These are phyloP conservation scores for Stephanodiscus triporus DNA, from an alignment of 108 stramenopile genomes.

Conservation along the genomic window DNA sequence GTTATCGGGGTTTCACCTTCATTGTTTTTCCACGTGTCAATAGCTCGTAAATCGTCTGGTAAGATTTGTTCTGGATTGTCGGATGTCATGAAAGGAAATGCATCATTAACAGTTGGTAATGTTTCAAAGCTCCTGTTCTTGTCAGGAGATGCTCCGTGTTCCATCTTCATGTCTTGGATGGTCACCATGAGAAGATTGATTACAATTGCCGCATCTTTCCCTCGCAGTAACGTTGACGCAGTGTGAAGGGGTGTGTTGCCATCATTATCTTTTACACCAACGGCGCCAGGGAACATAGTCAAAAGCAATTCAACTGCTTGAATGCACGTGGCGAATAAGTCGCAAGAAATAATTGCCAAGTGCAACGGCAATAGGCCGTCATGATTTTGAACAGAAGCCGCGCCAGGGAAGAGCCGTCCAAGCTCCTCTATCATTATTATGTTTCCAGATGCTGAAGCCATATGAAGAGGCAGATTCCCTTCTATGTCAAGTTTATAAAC, in stretches of 20 bases:
- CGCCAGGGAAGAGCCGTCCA: slow-evolving; percentile 70
- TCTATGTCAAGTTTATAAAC: slow-evolving; percentile 83
- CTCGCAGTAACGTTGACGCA: slow-evolving; percentile 64
- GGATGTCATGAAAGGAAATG: slow-evolving; percentile 28
- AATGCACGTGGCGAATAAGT: slow-evolving; percentile 35
- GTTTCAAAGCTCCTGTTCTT: slow-evolving; percentile 21
- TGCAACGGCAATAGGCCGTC: slow-evolving; percentile 86
- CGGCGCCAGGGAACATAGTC: slow-evolving; percentile 67
- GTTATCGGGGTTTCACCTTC: slow-evolving; percentile 70
- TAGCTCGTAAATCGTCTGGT: slow-evolving; percentile 16
- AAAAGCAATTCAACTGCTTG: slow-evolving; percentile 50
- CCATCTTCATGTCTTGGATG: slow-evolving; percentile 24
- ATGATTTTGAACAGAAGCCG: slow-evolving; percentile 87
- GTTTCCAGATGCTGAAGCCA: slow-evolving; percentile 80
- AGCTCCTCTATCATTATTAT: slow-evolving; percentile 75
- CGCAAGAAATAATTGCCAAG: slow-evolving; percentile 67
- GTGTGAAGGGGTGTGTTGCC: slow-evolving; percentile 86
- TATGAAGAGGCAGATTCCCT: slow-evolving; percentile 87
- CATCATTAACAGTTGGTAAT: slow-evolving; percentile 50
- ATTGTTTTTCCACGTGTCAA: slow-evolving; percentile 59
- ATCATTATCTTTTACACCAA: slow-evolving; percentile 76
- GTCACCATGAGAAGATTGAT: slow-evolving; percentile 70
- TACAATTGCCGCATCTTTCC: slow-evolving; percentile 67
- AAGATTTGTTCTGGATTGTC: slow-evolving; percentile 21
- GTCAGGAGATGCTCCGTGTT: slow-evolving; percentile 12